Evolutionary conservation across 768 basidiomycete genomes (phyloP), one percentile per base, ranked within the genome.

Genomic region (Postia placenta): DNA sequence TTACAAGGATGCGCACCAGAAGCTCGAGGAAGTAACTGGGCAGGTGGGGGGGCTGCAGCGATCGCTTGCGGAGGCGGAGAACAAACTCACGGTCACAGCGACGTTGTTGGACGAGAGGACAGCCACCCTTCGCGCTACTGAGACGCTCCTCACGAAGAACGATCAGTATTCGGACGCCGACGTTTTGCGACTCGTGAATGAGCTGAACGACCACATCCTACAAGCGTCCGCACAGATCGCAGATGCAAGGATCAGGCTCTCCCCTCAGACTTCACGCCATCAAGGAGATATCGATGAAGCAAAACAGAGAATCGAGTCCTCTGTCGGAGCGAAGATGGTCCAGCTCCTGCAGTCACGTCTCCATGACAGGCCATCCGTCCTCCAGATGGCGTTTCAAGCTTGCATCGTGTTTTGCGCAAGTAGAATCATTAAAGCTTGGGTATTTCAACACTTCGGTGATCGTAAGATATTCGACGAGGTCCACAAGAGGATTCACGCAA

Each of bases 141-240:
- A 75, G 55, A 67, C 64, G 45, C 78, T 74, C 66, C 63, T 74
- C 41, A 67, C 68, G 1, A 74, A 69, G 22, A 69, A 69, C 1
- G 76, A 79, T 53, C 36, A 61, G 1, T 63, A 71, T 42, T 71
- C 78, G 2, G 69, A 68, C 11, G 70, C 69, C 4, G 78, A 81
- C 33, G 69, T 79, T 19, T 64, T 72, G 36, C 60, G 53, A 2
- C 67, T 75, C 53, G 60, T 80, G 15, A 67, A 73, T 42, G 61
- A 65, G 20, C 61, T 81, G 20, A 74, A 80, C 42, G 61, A 72
- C 2, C 70, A 73, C 51, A 73, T 79, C 38, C 69, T 71, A 30
- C 76, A 80, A 57, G 71, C 69, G 17, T 74, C 77, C 1, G 73
- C 75, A 0, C 68, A 67, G 49, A 69, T 80, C 51, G 71, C 78